Evolutionary conservation across 495 filamentous ascomycete species (phyloP).

Genomic region (Penicillium daleae): DNA sequence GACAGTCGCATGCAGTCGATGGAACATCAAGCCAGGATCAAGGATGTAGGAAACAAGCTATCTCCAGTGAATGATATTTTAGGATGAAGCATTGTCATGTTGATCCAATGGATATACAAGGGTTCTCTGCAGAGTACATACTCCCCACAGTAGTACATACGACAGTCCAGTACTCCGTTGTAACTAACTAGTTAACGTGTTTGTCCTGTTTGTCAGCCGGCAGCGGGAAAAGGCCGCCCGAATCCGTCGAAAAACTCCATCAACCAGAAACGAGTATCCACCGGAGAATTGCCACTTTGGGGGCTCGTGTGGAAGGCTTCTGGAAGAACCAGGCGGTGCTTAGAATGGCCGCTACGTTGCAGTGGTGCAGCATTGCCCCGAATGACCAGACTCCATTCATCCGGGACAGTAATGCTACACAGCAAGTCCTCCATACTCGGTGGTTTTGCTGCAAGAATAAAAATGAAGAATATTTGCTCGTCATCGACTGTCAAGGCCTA

Average conservation of each 20-base stretch:
- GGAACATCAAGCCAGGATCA: neutral
- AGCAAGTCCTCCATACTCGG: too few relatives aligned
- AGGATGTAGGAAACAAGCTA: neutral
- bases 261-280: constrained; percentile 25
- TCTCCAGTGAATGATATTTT: neutral
- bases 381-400: neutral
- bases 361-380: neutral
- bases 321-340: neutral
- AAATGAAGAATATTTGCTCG: too few relatives aligned
- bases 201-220: neutral
- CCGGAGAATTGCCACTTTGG: constrained; percentile 44
- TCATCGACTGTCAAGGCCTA: too few relatives aligned
- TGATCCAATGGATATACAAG: neutral
- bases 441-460: too few relatives aligned
- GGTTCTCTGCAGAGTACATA: too few relatives aligned
- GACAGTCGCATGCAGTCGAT: neutral
- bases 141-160: too few relatives aligned
- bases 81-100: neutral
- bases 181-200: too few relatives aligned
- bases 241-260: constrained; percentile 16
- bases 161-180: too few relatives aligned
- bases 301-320: neutral
- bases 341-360: neutral
- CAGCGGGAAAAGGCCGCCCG: constrained; percentile 11
- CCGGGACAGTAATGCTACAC: neutral